Percentiles rank a stretch among this genome's conserved stretches.
Conservation (phyloP, 768 basidiomycete genomes). For the Boletus speciosus region DNA sequence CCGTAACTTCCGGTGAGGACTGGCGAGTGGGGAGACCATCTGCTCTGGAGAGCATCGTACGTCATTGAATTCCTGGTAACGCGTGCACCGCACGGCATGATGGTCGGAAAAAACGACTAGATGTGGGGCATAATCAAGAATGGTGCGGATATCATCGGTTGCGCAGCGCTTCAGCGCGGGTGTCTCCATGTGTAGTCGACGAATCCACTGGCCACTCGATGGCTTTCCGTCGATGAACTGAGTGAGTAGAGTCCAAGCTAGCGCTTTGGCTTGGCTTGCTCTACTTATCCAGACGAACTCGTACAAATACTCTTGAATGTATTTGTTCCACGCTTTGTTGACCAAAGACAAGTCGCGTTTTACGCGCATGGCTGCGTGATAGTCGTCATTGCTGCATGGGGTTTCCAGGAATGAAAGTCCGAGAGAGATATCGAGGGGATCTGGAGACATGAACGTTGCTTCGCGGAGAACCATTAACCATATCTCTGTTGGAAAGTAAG, state of each 20-base stretch:
- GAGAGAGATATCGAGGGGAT: slow-evolving; percentile 46
- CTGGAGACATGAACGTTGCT: slow-evolving; percentile 44
- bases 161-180: slow-evolving; percentile 57
- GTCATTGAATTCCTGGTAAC: slow-evolving; percentile 42
- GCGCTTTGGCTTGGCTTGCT: slow-evolving; percentile 46
- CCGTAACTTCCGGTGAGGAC: slow-evolving; percentile 49
- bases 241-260: slow-evolving; percentile 43
- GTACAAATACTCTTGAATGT: slow-evolving; percentile 55
- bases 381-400: slow-evolving; percentile 40
- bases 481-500: slow-evolving; percentile 55
- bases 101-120: slow-evolving; percentile 63
- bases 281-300: slow-evolving; percentile 69
- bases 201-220: slow-evolving; percentile 49
- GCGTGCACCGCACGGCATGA: slow-evolving; percentile 56
- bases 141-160: slow-evolving; percentile 63
- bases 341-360: slow-evolving; percentile 55
- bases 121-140: slow-evolving; percentile 60
- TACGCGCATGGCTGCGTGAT: slow-evolving; percentile 44
- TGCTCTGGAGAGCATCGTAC: slow-evolving; percentile 50
- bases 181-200: slow-evolving; percentile 69
- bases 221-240: slow-evolving; percentile 38
- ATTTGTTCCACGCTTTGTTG: slow-evolving; percentile 50
- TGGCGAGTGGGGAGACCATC: slow-evolving; percentile 57
- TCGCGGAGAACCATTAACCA: slow-evolving; percentile 65
- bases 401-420: slow-evolving; percentile 59